Percentiles rank a stretch among this genome's conserved stretches.
Conservation (phyloP, 441 rosid species). For the Manihot esculenta region DNA sequence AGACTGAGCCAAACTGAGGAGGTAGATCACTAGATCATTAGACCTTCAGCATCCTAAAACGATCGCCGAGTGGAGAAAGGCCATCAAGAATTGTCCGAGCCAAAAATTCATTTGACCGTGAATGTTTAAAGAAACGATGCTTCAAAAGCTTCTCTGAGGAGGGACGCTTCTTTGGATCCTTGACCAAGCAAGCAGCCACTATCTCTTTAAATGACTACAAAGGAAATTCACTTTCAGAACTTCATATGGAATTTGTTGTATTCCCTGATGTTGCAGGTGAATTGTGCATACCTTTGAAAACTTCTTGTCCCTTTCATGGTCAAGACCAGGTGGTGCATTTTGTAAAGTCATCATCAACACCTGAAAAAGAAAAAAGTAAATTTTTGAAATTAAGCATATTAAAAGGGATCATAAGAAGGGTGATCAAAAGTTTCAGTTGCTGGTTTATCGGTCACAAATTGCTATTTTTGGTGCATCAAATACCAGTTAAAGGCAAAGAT, state of each 20-base stretch:
- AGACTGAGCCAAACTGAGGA: constrained; percentile 29
- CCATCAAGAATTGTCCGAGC: constrained; percentile 61
- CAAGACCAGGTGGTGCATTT: constrained; percentile 98
- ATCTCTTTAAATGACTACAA: constrained; percentile 87
- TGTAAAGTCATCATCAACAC: constrained; percentile 97
- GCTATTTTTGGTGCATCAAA: no score
- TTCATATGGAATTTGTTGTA: neutral
- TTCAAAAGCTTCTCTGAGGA: constrained; percentile 86
- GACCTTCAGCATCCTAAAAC: constrained; percentile 86
- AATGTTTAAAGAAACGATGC: constrained; percentile 84
- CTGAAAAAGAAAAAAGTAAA: constrained; percentile 27
- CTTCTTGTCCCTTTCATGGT: constrained; percentile 93
- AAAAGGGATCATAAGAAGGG: no score
- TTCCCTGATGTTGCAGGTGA: neutral
- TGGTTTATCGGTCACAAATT: constrained; percentile 2
- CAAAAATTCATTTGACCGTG: constrained; percentile 65
- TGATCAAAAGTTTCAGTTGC: no score
- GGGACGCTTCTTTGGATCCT: constrained; percentile 99
- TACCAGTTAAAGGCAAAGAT: constrained; percentile 14
- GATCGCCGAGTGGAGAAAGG: constrained; percentile 92
- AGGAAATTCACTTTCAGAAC: constrained; percentile 28
- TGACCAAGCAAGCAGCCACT: constrained; percentile 93
- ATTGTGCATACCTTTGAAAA: constrained; percentile 76
- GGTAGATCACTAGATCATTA: neutral
- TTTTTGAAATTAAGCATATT: no score